phyloP scores from a whole-genome alignment of 805 yeast species.

The Ogataea dorogensis region DNA sequence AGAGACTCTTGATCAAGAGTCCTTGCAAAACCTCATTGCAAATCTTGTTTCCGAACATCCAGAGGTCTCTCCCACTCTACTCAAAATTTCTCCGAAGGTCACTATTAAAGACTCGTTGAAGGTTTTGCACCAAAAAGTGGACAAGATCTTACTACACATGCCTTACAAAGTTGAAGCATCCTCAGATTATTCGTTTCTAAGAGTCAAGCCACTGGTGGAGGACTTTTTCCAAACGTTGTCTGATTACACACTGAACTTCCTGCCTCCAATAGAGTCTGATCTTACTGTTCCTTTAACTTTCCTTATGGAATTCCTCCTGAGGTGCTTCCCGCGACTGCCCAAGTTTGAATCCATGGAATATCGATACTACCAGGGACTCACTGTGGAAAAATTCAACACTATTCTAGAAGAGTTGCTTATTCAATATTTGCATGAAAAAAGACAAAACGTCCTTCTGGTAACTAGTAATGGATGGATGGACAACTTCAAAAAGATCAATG shows the following conservation, averaged over 20 bases:
- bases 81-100: constrained; percentile 55
- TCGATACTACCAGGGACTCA: constrained; percentile 41
- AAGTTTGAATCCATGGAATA: constrained; percentile 57
- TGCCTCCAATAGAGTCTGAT: constrained; percentile 68
- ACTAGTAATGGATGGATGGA: constrained; percentile 35
- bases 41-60: constrained; percentile 60
- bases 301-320: constrained; percentile 56
- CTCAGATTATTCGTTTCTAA: constrained; percentile 72
- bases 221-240: constrained; percentile 70
- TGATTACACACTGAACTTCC: constrained; percentile 68
- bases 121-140: constrained; percentile 46
- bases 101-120: constrained; percentile 50
- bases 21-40: constrained; percentile 51
- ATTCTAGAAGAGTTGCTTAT: constrained; percentile 28
- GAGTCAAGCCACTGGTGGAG: constrained; percentile 65
- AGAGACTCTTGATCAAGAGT: constrained; percentile 61
- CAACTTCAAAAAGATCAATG: constrained; percentile 30
- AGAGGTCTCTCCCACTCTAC: constrained; percentile 52
- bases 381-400: constrained; percentile 34
- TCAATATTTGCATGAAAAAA: constrained; percentile 31
- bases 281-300: constrained; percentile 56
- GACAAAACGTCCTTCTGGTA: constrained; percentile 33
- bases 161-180: constrained; percentile 76
- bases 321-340: constrained; percentile 62
- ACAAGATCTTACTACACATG: constrained; percentile 45